Evolutionary conservation across 1,284 basidiomycete species (phyloP).

Genomic region (Austropuccinia psidii): DNA sequence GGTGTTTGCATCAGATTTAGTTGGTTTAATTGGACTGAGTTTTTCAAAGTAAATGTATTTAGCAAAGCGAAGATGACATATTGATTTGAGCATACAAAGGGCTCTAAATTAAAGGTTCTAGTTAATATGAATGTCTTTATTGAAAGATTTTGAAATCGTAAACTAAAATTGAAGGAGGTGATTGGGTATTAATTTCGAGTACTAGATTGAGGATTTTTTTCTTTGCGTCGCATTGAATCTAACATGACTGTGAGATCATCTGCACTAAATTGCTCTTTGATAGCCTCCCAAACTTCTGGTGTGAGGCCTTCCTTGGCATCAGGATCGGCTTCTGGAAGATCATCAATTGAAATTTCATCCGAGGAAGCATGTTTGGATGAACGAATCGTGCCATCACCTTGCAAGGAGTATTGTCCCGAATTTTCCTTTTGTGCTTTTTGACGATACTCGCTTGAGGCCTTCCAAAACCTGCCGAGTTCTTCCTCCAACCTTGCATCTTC

Average conservation of each 20-base stretch:
- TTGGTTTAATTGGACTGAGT: no score
- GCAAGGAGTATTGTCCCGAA: conserved; percentile 13
- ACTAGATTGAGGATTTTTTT: no score
- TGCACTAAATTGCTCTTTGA: background rate
- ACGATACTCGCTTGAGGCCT: conserved; percentile 29
- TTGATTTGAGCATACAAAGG: no score
- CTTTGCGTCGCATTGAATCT: background rate
- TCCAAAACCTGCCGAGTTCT: conserved; percentile 27
- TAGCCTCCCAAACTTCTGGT: conserved; percentile 19
- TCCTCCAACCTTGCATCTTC: conserved; percentile 22
- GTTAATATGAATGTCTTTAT: no score
- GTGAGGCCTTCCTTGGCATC: conserved; percentile 33
- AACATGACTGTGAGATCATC: conserved; percentile 2
- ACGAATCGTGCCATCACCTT: background rate
- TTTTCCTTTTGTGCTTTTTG: conserved; percentile 8
- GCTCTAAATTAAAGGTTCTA: no score
- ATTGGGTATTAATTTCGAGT: no score
- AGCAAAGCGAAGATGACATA: no score
- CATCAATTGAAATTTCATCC: conserved; percentile 1
- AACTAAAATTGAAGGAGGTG: no score
- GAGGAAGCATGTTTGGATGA: background rate
- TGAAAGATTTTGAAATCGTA: no score
- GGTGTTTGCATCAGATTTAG: no score
- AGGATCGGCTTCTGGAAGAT: conserved; percentile 33
- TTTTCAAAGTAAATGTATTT: no score